Evolutionary conservation across 2,329 filamentous ascomycete species (phyloP).

Genomic region (Talaromyces sp.): DNA sequence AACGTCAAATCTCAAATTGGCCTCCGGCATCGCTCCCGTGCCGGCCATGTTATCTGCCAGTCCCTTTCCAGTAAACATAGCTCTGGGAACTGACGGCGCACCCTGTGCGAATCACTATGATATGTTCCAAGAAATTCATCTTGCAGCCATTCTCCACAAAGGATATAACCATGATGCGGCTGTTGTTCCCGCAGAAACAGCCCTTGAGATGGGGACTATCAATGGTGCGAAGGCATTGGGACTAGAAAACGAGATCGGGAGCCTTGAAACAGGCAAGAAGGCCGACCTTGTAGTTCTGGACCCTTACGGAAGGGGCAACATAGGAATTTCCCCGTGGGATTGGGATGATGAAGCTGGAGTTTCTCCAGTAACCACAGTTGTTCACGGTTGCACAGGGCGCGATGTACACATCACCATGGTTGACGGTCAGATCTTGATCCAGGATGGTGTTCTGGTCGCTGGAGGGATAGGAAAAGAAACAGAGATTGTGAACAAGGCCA

Average conservation of each 20-base stretch:
- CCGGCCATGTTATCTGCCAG: constrained; percentile 36
- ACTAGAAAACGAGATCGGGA: constrained; percentile 32
- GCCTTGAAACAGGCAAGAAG: constrained; percentile 27
- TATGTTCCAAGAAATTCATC: constrained; percentile 47
- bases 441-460: constrained; percentile 22
- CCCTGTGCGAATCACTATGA: constrained; percentile 49
- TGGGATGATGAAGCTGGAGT: constrained; percentile 12
- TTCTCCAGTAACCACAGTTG: constrained; percentile 31
- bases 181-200: constrained; percentile 38
- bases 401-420: constrained; percentile 41
- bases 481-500: constrained; percentile 1
- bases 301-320: constrained; percentile 21
- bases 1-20: constrained; percentile 47
- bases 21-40: constrained; percentile 43
- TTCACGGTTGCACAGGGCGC: constrained; percentile 38
- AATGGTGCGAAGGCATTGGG: constrained; percentile 45
- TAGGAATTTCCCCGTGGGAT: constrained; percentile 33
- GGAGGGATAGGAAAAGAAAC: constrained; percentile 12
- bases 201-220: constrained; percentile 48
- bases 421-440: constrained; percentile 36
- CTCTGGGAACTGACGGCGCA: constrained; percentile 47
- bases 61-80: constrained; percentile 30
- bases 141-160: constrained; percentile 45
- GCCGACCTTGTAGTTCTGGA: constrained; percentile 21
- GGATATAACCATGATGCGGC: constrained; percentile 35